Evolutionary conservation across 2,329 filamentous ascomycete genomes (phyloP).

Genomic region (Periconia digitata): DNA sequence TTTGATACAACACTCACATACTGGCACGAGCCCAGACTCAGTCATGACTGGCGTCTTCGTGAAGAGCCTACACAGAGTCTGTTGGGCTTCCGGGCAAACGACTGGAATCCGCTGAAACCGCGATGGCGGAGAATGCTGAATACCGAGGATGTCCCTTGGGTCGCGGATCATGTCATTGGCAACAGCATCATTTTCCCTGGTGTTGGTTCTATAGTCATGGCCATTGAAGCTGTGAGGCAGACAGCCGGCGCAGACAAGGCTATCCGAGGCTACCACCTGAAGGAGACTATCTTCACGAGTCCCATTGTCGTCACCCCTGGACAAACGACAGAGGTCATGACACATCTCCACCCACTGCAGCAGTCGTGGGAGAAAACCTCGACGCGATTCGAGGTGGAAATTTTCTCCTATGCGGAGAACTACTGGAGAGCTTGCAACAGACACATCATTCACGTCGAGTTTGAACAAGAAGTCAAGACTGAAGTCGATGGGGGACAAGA

Average conservation of each 20-base stretch:
- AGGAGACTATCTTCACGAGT: conserved; percentile 7
- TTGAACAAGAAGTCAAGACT: background rate
- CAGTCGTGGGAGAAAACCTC: conserved; percentile 5
- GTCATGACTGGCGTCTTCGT: background rate
- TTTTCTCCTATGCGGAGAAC: conserved; percentile 1
- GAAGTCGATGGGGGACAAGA: background rate
- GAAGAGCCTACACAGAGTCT: background rate
- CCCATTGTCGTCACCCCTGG: conserved; percentile 6
- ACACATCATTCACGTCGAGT: background rate
- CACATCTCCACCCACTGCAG: background rate
- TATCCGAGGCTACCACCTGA: conserved; percentile 21
- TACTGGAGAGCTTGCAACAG: background rate
- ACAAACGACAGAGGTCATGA: background rate
- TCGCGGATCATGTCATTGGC: conserved; percentile 24
- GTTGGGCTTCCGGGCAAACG: conserved; percentile 11
- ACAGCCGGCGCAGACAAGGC: background rate
- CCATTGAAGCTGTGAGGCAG: conserved; percentile 2
- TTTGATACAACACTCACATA: conserved; percentile 27
- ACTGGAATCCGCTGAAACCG: conserved; percentile 26
- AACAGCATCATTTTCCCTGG: conserved; percentile 7
- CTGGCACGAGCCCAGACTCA: conserved; percentile 19
- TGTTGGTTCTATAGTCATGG: background rate
- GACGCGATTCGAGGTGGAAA: conserved; percentile 5
- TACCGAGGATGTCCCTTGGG: conserved; percentile 21
- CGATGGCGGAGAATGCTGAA: conserved; percentile 15